These are phyloP conservation scores for Cladophialophora psammophila DNA, from an alignment of 2,329 filamentous ascomycete genomes.

Conservation along the genomic window DNA sequence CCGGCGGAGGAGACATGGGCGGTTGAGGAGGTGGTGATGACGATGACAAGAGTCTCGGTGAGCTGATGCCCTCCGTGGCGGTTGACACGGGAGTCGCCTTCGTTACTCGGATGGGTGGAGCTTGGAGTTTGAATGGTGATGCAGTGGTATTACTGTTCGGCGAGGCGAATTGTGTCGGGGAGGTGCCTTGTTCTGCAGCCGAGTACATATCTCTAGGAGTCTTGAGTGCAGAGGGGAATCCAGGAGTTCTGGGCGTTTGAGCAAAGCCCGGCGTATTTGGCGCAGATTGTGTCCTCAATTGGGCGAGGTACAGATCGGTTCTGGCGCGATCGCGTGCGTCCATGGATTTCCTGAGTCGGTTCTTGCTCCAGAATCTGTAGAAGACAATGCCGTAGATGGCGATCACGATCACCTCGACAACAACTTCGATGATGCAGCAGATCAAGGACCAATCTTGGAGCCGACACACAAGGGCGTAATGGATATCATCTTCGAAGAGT, in stretches of 20 bases:
- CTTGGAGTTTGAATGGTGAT: constrained; percentile 81
- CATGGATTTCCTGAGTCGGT: constrained; percentile 95
- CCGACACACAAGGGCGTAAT: constrained; percentile 90
- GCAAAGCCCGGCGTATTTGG: constrained; percentile 93
- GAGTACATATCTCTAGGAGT: constrained; percentile 24
- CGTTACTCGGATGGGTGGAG: constrained; percentile 80
- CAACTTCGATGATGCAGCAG: constrained; percentile 96
- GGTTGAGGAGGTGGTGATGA: constrained; percentile 46
- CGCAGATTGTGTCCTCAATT: constrained; percentile 81
- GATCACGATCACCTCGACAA: constrained; percentile 90
- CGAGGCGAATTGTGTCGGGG: constrained; percentile 61
- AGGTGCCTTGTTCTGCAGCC: constrained; percentile 60
- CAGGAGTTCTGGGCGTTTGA: constrained; percentile 66
- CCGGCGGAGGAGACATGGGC: constrained; percentile 42
- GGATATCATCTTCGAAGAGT: constrained; percentile 79
- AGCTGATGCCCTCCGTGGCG: constrained; percentile 69
- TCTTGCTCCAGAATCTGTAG: constrained; percentile 97
- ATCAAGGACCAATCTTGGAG: constrained; percentile 95
- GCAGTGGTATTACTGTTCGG: constrained; percentile 60
- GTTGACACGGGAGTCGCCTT: constrained; percentile 75
- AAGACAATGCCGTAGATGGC: constrained; percentile 92
- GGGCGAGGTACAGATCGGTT: constrained; percentile 90
- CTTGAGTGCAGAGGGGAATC: constrained; percentile 42
- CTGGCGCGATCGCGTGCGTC: constrained; percentile 91
- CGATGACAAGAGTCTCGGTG: constrained; percentile 55